Percentiles rank a stretch among this genome's conserved stretches.
These are phyloP conservation scores for Desmodesmus armatus DNA, from an alignment of 139 green algal species.

Conservation along the genomic window DNA sequence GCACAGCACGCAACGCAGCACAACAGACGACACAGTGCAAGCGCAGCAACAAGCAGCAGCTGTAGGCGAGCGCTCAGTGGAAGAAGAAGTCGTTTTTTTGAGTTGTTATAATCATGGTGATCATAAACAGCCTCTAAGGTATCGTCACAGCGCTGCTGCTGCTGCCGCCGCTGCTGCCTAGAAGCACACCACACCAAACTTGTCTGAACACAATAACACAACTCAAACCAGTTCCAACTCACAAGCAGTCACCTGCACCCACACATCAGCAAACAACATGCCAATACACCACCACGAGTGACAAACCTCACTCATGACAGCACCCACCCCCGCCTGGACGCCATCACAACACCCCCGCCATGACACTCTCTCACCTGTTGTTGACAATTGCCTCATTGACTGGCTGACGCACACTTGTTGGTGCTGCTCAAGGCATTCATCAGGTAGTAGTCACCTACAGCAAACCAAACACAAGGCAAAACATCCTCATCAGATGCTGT, in stretches of 20 bases:
- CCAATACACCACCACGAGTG: too few relatives aligned
- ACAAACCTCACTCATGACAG: too few relatives aligned
- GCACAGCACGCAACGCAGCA: slow-evolving; percentile 2
- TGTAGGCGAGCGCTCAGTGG: slow-evolving; percentile 64
- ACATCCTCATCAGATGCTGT: too few relatives aligned
- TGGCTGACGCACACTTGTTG: too few relatives aligned
- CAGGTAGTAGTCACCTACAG: not conserved
- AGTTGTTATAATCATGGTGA: slow-evolving; percentile 55
- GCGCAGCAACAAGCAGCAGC: not conserved
- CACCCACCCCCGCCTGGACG: not conserved
- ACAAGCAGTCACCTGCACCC: too few relatives aligned
- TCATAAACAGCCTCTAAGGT: slow-evolving; percentile 69
- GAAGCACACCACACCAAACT: not conserved
- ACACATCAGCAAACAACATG: too few relatives aligned
- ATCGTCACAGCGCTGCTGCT: slow-evolving; percentile 56
- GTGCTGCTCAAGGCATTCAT: too few relatives aligned
- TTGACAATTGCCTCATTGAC: too few relatives aligned
- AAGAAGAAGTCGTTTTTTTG: slow-evolving; percentile 68
- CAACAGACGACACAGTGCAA: not conserved
- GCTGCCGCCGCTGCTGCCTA: not conserved
- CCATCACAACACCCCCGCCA: not conserved
- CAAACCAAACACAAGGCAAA: not conserved
- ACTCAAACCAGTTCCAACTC: not conserved
- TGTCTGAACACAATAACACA: not conserved
- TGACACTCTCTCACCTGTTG: not conserved